A percentile compares a stretch with the other conserved stretches of the same genome.
phyloP scores from a whole-genome alignment of 306 rosid genomes.

The Medicago arabica region DNA sequence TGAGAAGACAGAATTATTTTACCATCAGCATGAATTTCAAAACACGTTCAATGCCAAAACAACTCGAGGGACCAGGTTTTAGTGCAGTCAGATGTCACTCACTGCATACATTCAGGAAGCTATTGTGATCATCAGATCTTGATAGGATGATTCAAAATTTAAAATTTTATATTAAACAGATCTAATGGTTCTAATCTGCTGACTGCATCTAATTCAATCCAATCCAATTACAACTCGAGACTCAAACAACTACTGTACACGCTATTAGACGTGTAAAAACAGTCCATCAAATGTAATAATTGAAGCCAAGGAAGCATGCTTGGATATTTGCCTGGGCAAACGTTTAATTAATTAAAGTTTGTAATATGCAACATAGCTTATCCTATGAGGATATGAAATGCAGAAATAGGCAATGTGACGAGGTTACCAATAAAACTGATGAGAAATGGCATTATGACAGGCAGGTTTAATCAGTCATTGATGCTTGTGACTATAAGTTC shows the following conservation, averaged over 20 bases:
- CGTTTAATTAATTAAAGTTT: not conserved
- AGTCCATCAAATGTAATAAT: not conserved
- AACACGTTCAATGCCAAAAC: not conserved
- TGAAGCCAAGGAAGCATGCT: not conserved
- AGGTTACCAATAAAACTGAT: not conserved
- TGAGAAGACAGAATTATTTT: not conserved
- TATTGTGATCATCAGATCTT: too few relatives aligned
- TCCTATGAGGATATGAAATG: not conserved
- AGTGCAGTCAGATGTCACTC: too few relatives aligned
- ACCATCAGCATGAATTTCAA: not conserved
- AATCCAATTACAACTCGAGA: not conserved
- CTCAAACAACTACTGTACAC: not conserved
- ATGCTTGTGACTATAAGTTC: not conserved
- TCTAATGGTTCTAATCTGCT: too few relatives aligned
- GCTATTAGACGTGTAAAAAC: not conserved
- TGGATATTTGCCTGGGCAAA: not conserved
- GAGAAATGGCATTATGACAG: not conserved
- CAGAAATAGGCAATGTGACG: not conserved
- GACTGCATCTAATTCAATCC: too few relatives aligned
- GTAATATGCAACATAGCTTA: not conserved
- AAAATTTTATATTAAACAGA: too few relatives aligned
- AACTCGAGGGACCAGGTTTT: not conserved
- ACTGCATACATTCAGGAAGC: too few relatives aligned
- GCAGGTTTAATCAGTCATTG: not conserved
- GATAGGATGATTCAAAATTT: too few relatives aligned